Evolutionary conservation across 495 filamentous ascomycete species (phyloP), one percentile per base, ranked within the genome.

Genomic region (Neurospora tetrasperma): DNA sequence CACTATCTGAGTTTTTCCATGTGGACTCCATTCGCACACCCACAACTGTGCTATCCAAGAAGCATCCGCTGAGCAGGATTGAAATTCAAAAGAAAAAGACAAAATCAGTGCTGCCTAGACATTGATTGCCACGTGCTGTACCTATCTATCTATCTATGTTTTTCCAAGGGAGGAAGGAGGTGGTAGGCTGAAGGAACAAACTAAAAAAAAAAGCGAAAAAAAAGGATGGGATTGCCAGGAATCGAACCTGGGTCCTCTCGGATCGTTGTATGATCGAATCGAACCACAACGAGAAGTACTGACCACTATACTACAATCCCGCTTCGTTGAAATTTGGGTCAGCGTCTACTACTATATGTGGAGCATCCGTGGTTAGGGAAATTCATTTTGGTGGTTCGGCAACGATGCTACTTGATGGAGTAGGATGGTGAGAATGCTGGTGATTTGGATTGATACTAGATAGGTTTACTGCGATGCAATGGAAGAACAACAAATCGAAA

Each of bases 231-330:
- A 35, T 62, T 62, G 54, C 54, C 54, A 62, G 54, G 54, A 62
- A 62, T 62, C 54, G 54, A 62, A 62, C 54, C 54, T 62, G 54
- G 54, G 54, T 62, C 54, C 54, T 62, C 54, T 62, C 54, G 54
- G 54, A 62, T 62, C 54, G 54, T 62, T 62, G 54, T 62, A 62
- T 62, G 23, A 62, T 62, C 54, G 12, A 62, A 62, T 62, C 6
- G 54, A 62, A 62, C 54, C 54, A 62, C 54, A 62, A 62, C 54
- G 54, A 66, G 54, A 66, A 66, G 54, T 66, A 66, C 54, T 66
- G 27, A 66, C 54, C 54, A 66, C 54, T 66, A 66, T 66, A 66
- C 54, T 66, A 66, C 54, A 66, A 66, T 35, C 54, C 27, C 54
- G 54, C 54, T 66, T 66, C 14, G 7, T 66, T 66, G 6, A 35